Evolutionary conservation across 495 filamentous ascomycete genomes (phyloP).

Genomic region (Umbilicaria muhlenbergii): DNA sequence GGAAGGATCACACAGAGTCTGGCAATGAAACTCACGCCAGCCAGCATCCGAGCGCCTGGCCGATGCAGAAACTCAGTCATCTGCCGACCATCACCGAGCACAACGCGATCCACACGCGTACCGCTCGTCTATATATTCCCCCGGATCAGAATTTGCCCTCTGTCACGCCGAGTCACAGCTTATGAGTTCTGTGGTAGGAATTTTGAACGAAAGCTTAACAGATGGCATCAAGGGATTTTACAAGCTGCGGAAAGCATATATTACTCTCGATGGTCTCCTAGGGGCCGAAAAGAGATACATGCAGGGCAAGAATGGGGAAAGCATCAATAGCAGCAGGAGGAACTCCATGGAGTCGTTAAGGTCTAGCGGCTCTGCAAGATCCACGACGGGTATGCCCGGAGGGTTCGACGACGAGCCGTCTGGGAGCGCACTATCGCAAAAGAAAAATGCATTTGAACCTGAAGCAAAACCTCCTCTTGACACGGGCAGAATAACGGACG

Average conservation of each 20-base stretch:
- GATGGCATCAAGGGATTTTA: constrained; percentile 88
- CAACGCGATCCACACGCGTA: constrained; percentile 36
- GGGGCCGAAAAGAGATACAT: constrained; percentile 46
- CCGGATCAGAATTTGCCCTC: constrained; percentile 74
- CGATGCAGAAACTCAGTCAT: constrained; percentile 67
- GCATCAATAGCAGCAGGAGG: constrained; percentile 10
- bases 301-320: constrained; percentile 16
- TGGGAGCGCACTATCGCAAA: not conserved
- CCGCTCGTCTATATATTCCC: constrained; percentile 52
- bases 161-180: constrained; percentile 68
- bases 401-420: constrained; percentile 4
- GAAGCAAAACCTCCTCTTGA: not conserved
- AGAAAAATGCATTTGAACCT: not conserved
- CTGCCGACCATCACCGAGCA: constrained; percentile 60
- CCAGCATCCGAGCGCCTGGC: constrained; percentile 54
- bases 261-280: constrained; percentile 62
- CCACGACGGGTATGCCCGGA: constrained; percentile 7
- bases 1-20: constrained; percentile 7
- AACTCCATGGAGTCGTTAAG: constrained; percentile 13
- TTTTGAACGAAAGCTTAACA: constrained; percentile 84
- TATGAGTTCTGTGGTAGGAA: constrained; percentile 76
- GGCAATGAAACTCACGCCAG: constrained; percentile 1
- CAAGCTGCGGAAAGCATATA: constrained; percentile 78
- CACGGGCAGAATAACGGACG: constrained; percentile 3
- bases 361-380: constrained; percentile 9